These are phyloP conservation scores for Pezicula radicicola DNA, from an alignment of 2,329 filamentous ascomycete species.

Conservation along the genomic window DNA sequence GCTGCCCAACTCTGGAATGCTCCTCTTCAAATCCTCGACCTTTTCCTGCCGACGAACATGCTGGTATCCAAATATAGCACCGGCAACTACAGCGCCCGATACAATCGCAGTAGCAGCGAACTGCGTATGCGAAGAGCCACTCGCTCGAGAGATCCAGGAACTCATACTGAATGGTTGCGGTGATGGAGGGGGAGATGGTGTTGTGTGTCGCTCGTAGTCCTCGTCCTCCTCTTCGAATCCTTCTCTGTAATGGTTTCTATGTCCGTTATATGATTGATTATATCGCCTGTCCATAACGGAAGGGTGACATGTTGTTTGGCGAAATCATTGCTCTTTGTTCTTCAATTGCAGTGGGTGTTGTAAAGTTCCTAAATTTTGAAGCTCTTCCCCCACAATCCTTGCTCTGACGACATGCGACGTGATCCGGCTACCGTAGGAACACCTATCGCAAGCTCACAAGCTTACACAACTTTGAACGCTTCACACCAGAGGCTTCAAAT, in stretches of 20 bases:
- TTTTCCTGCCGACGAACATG: constrained; percentile 52
- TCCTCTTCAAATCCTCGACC: constrained; percentile 55
- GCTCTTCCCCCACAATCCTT: not conserved
- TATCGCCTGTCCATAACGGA: constrained; percentile 4
- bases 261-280: constrained; percentile 2
- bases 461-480: not conserved
- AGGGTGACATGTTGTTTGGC: not conserved
- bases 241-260: not conserved
- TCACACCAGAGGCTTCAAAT: not conserved
- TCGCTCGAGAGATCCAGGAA: constrained; percentile 22
- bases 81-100: constrained; percentile 58
- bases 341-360: not conserved
- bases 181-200: not conserved
- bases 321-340: not conserved
- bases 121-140: constrained; percentile 39
- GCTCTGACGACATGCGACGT: not conserved
- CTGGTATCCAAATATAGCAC: constrained; percentile 61
- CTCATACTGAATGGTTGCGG: constrained; percentile 16
- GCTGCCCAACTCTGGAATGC: constrained; percentile 45
- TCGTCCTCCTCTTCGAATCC: constrained; percentile 1
- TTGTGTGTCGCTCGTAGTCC: constrained; percentile 4
- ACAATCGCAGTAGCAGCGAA: constrained; percentile 68
- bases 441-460: constrained; percentile 1
- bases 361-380: not conserved
- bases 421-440: not conserved